Conservation (phyloP, 768 basidiomycete species). For the Naganishia antarctica region DNA sequence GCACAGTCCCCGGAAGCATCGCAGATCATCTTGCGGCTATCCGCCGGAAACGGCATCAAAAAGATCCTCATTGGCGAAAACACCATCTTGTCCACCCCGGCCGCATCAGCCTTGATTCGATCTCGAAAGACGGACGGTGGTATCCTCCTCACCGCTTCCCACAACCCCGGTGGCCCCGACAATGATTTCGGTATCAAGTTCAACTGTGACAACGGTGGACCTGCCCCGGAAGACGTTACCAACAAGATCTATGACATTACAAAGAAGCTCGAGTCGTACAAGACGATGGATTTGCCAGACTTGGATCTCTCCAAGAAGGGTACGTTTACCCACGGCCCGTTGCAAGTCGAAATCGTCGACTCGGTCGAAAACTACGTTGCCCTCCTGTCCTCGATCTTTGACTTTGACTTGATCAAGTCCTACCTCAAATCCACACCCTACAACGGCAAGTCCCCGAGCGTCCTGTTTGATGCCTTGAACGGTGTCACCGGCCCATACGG, state of each 20-base stretch:
- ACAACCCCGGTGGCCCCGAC: conserved; percentile 98
- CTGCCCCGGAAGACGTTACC: conserved; percentile 94
- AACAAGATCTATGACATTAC: conserved; percentile 89
- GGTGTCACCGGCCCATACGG: conserved; percentile 98
- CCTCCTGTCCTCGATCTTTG: conserved; percentile 83
- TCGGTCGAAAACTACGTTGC: conserved; percentile 82
- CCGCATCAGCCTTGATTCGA: conserved; percentile 90
- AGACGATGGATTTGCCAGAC: conserved; percentile 68
- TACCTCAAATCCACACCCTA: conserved; percentile 70
- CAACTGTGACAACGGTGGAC: conserved; percentile 95
- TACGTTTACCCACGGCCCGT: conserved; percentile 71
- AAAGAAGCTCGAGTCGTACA: conserved; percentile 79
- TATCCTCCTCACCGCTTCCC: conserved; percentile 91
- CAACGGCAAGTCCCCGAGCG: conserved; percentile 56
- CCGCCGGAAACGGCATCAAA: conserved; percentile 84
- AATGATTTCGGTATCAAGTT: conserved; percentile 99
- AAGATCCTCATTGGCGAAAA: conserved; percentile 91
- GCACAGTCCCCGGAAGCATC: conserved; percentile 52
- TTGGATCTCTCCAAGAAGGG: conserved; percentile 81
- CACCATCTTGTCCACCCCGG: conserved; percentile 90
- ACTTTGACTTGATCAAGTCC: conserved; percentile 81
- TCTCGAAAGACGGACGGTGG: conserved; percentile 95
- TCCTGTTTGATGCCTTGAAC: conserved; percentile 91
- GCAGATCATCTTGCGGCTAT: conserved; percentile 88
- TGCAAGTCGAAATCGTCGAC: conserved; percentile 85